Evolutionary conservation across 768 basidiomycete genomes (phyloP), one percentile per base, ranked within the genome.

Genomic region (Mycena vulgaris): DNA sequence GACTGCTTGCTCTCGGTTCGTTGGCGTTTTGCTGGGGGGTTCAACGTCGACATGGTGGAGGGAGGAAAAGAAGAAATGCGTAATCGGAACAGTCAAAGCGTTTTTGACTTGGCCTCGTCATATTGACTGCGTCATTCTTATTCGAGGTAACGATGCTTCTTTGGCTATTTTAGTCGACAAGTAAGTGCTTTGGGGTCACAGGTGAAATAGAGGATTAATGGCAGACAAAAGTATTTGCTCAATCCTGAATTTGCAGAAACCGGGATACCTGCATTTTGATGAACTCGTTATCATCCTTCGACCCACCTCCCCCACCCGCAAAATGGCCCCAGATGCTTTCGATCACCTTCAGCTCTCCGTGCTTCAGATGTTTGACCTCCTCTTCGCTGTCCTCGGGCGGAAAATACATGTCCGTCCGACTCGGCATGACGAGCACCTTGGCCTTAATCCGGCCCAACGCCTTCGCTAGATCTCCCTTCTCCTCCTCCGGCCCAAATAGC

Each of bases 261-360:
- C 39, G 61, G 11, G 21, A 21, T 5, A 72, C 53, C n/a, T 72
- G 63, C 37, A 42, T 27, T 40, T 66, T 48, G 9, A 72, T 72
- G 27, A 68, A 72, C 35, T 72, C 67, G 30, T 64, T 65, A 3
- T 69, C 67, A 0, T 65, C 71, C 35, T 68, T 72, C 28, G 71
- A 68, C 31, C 62, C 71, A 39, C 63, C 63, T 27, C 67, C 67
- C 4, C 71, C 67, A 8, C 67, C 71, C 9, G 71, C 71, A 17
- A 69, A 6, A 63, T 72, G 71, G 5, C 71, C 71, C 71, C 67
- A 72, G 5, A 72, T 72, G 42, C 71, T 72, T 9, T 72, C 67
- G 25, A 72, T 72, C 16, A 72, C 71, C 42, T 60, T 64, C 16
- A 72, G 37, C 19, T 68, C 49, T 10, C 71, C 71, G 5, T 69